Evolutionary conservation across 1,139 yeast species (phyloP).

Genomic region (Debaryomycetaceae sp.): DNA sequence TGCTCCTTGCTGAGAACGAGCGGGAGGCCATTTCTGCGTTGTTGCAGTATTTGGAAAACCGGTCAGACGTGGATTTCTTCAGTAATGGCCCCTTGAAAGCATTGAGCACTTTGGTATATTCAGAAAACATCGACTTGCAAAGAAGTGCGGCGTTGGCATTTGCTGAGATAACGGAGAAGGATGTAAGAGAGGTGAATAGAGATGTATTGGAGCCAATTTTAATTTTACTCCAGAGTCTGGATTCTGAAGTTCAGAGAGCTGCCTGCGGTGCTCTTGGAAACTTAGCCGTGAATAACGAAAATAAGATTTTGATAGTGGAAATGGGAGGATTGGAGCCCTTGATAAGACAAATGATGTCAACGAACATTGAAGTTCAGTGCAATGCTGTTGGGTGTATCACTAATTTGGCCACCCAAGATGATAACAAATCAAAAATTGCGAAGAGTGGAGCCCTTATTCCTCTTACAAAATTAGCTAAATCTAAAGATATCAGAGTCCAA

Average conservation of each 20-base stretch:
- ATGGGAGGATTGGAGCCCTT: constrained; percentile 98
- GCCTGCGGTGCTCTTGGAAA: constrained; percentile 99
- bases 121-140: constrained; percentile 91
- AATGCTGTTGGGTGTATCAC: constrained; percentile 99
- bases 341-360: constrained; percentile 95
- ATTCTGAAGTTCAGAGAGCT: constrained; percentile 94
- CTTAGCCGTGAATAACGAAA: constrained; percentile 93
- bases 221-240: constrained; percentile 79
- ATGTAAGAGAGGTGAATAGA: constrained; percentile 82
- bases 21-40: constrained; percentile 92
- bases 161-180: constrained; percentile 97
- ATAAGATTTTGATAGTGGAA: constrained; percentile 88
- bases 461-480: constrained; percentile 86
- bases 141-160: constrained; percentile 97
- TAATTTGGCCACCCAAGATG: constrained; percentile 97
- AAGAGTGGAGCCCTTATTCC: constrained; percentile 96
- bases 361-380: constrained; percentile 97
- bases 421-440: constrained; percentile 92
- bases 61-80: constrained; percentile 84
- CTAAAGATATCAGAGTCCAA: constrained; percentile 93
- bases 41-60: constrained; percentile 81
- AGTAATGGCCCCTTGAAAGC: constrained; percentile 89
- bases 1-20: constrained; percentile 90
- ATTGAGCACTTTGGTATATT: constrained; percentile 85
- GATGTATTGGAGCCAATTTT: constrained; percentile 93